These are phyloP conservation scores for Botrytis squamosa DNA, from an alignment of 2,329 filamentous ascomycete species.

Conservation along the genomic window DNA sequence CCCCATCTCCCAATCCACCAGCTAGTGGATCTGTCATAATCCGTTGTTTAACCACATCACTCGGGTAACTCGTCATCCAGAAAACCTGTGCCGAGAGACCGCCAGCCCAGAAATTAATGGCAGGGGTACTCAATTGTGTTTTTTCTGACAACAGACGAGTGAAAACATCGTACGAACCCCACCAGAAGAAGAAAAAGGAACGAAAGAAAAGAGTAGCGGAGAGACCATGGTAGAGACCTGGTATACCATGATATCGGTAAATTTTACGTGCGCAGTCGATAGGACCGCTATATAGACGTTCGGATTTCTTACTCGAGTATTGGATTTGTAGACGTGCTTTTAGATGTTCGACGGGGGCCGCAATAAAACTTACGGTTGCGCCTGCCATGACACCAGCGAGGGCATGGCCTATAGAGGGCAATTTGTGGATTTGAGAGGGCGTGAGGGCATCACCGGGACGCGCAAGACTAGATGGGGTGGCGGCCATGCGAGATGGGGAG, in stretches of 20 bases:
- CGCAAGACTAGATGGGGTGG: conserved; percentile 30
- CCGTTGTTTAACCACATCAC: conserved; percentile 90
- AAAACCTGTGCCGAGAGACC: conserved; percentile 91
- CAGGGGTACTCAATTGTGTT: conserved; percentile 71
- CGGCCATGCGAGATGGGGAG: conserved; percentile 47
- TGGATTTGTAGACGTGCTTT: conserved; percentile 94
- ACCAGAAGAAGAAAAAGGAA: conserved; percentile 97
- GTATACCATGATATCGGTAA: conserved; percentile 67
- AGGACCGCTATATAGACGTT: conserved; percentile 80
- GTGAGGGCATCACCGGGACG: conserved; percentile 25
- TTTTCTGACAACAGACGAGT: conserved; percentile 63
- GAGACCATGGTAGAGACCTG: conserved; percentile 83
- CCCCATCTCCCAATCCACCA: conserved; percentile 63
- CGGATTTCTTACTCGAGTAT: conserved; percentile 75
- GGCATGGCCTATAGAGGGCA: conserved; percentile 80
- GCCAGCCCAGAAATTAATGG: conserved; percentile 96
- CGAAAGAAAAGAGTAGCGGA: conserved; percentile 83
- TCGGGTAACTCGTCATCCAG: conserved; percentile 89
- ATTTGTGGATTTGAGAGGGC: conserved; percentile 45
- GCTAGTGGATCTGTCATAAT: conserved; percentile 95
- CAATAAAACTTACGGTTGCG: conserved; percentile 86
- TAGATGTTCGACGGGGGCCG: conserved; percentile 90
- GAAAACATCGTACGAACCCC: conserved; percentile 90
- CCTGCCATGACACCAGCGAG: conserved; percentile 86
- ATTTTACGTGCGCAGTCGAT: conserved; percentile 79